phyloP scores from a whole-genome alignment of 164 flowering plant genomes.

The Magnolia kwangsiensis region DNA sequence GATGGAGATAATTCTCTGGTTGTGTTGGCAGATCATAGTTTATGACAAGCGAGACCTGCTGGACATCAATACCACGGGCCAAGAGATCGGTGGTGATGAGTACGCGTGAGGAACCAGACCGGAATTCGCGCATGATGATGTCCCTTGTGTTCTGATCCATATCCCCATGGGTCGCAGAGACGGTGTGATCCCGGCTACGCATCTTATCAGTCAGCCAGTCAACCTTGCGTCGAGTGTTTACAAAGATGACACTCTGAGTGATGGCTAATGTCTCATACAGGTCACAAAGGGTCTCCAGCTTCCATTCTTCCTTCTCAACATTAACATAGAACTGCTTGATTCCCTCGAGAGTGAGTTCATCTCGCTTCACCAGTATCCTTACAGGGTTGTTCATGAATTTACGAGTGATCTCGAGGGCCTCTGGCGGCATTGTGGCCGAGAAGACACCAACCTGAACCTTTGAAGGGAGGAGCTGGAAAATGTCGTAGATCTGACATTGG shows the following conservation, averaged over 20 bases:
- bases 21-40: constrained; percentile 84
- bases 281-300: constrained; percentile 76
- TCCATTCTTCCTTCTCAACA: constrained; percentile 83
- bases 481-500: constrained; percentile 64
- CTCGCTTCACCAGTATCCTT: constrained; percentile 65
- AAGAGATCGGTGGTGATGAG: constrained; percentile 81
- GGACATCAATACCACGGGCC: constrained; percentile 93
- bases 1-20: constrained; percentile 85
- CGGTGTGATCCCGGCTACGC: constrained; percentile 84
- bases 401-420: constrained; percentile 78
- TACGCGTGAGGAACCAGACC: constrained; percentile 85
- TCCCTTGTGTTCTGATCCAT: constrained; percentile 90
- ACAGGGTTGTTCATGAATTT: constrained; percentile 91
- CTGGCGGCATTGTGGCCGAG: constrained; percentile 91
- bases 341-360: constrained; percentile 87
- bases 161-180: constrained; percentile 88
- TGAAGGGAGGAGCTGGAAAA: constrained; percentile 75
- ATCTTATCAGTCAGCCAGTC: constrained; percentile 92
- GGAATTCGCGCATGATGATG: constrained; percentile 83
- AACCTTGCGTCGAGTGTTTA: constrained; percentile 85
- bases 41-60: constrained; percentile 83
- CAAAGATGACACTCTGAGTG: constrained; percentile 85
- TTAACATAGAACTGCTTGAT: constrained; percentile 78
- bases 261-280: constrained; percentile 81
- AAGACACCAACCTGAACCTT: constrained; percentile 80